A percentile compares a stretch with the other conserved stretches of the same genome.
phyloP scores from a whole-genome alignment of 2,329 filamentous ascomycete species.

The Beauveria asiatica region DNA sequence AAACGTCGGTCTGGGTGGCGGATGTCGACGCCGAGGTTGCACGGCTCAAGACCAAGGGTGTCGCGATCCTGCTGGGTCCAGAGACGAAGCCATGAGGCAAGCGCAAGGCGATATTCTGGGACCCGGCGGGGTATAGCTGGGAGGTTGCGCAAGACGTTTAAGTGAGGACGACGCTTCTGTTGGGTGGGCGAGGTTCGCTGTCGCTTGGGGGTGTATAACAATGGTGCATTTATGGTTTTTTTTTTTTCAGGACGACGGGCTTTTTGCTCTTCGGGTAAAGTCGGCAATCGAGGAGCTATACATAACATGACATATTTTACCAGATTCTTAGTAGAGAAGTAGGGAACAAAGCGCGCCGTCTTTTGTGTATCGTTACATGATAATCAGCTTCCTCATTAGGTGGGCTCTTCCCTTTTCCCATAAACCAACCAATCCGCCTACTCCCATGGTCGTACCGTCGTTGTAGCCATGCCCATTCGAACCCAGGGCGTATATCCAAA shows the following conservation, averaged over 20 bases:
- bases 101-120: constrained; percentile 12
- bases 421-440: not conserved
- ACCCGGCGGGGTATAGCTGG: constrained; percentile 13
- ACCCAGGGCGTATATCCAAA: constrained; percentile 1
- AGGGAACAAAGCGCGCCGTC: not conserved
- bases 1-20: constrained; percentile 11
- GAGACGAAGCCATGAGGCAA: constrained; percentile 13
- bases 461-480: not conserved
- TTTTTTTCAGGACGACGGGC: too few relatives aligned
- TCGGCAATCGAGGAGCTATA: not conserved
- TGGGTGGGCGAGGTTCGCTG: not conserved
- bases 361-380: not conserved
- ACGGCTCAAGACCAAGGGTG: constrained; percentile 6
- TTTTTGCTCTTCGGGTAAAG: too few relatives aligned
- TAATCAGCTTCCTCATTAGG: constrained; percentile 1
- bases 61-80: constrained; percentile 10
- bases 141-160: constrained; percentile 11
- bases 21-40: constrained; percentile 13
- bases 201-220: not conserved
- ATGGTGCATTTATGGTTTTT: too few relatives aligned
- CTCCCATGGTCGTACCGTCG: not conserved
- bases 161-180: too few relatives aligned
- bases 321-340: not conserved
- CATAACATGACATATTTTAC: not conserved
- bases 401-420: not conserved